Conservation (phyloP, 768 basidiomycete genomes). For the Gymnopilus dilepis region DNA sequence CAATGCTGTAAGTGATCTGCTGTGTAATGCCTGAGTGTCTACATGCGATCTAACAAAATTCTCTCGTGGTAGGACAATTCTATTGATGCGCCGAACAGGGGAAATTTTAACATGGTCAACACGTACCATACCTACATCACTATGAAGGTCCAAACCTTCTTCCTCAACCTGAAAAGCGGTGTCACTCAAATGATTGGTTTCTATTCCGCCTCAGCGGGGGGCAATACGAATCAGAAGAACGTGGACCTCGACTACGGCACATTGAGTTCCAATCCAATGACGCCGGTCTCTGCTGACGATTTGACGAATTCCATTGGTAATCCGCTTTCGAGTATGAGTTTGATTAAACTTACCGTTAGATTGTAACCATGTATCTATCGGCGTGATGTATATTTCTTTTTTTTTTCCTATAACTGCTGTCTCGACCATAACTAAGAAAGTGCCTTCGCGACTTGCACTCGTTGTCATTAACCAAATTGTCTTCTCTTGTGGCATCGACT, state of each 20-base stretch:
- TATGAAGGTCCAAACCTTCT: constrained; percentile 1
- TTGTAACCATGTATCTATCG: too few relatives aligned
- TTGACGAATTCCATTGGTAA: constrained; percentile 3
- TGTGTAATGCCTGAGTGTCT: too few relatives aligned
- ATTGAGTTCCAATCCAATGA: not conserved
- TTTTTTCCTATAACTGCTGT: too few relatives aligned
- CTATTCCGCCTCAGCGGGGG: constrained; percentile 1
- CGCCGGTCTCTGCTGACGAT: constrained; percentile 3
- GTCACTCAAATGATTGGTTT: constrained; percentile 6
- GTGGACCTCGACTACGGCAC: constrained; percentile 9
- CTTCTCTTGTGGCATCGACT: too few relatives aligned
- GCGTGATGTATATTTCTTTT: too few relatives aligned
- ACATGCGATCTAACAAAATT: too few relatives aligned
- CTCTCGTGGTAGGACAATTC: not conserved
- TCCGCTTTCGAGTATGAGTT: not conserved
- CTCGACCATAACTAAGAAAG: too few relatives aligned
- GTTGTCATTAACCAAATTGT: too few relatives aligned
- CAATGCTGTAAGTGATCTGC: not conserved
- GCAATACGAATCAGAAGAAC: not conserved
- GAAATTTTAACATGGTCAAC: not conserved
- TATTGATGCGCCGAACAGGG: not conserved
- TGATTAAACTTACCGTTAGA: not conserved
- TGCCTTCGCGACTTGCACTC: too few relatives aligned
- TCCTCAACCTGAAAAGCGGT: constrained; percentile 1
- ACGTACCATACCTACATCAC: constrained; percentile 2